Evolutionary conservation across 163 green algal genomes (phyloP).

Genomic region (Prototheca stagnorum): DNA sequence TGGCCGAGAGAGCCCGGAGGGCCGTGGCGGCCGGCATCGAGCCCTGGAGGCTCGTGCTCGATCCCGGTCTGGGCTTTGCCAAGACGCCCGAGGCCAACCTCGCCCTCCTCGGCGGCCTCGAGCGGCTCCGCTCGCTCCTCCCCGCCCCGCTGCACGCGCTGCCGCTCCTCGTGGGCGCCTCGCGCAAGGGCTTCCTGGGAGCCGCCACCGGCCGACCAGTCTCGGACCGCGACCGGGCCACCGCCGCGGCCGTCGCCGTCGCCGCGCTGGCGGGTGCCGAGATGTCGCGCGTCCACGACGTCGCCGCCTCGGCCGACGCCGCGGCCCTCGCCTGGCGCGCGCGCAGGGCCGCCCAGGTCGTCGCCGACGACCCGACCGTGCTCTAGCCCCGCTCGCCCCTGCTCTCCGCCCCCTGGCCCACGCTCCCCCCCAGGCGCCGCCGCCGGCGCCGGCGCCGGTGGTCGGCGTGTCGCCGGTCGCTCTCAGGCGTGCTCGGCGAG

Average conservation of each 20-base stretch:
- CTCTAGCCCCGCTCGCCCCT: too few species aligned
- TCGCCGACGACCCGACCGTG: too few species aligned
- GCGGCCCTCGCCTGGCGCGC: slow-evolving; percentile 44
- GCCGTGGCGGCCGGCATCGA: slow-evolving; percentile 35
- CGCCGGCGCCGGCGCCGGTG: too few species aligned
- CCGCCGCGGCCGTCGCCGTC: slow-evolving; percentile 38
- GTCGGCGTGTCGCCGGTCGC: too few species aligned
- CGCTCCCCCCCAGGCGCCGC: too few species aligned
- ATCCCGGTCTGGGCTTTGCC: slow-evolving; percentile 79
- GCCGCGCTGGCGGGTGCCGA: slow-evolving; percentile 44
- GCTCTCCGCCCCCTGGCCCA: too few species aligned
- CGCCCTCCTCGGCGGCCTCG: slow-evolving; percentile 44
- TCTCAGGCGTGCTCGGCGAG: too few species aligned
- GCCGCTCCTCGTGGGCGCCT: slow-evolving; percentile 65
- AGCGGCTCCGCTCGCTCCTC: slow-evolving; percentile 24
- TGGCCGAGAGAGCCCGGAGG: slow-evolving; percentile 20
- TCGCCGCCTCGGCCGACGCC: slow-evolving; percentile 40
- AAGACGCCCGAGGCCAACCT: slow-evolving; percentile 55
- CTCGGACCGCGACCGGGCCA: slow-evolving; percentile 55
- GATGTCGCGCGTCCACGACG: slow-evolving; percentile 76
- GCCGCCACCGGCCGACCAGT: background rate
- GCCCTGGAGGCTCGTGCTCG: slow-evolving; percentile 67
- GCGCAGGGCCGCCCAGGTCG: too few species aligned
- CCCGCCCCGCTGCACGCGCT: slow-evolving; percentile 24
- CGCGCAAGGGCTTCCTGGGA: slow-evolving; percentile 63